Evolutionary conservation across 2,329 filamentous ascomycete genomes (phyloP).

Genomic region (Lachnellula cervina): DNA sequence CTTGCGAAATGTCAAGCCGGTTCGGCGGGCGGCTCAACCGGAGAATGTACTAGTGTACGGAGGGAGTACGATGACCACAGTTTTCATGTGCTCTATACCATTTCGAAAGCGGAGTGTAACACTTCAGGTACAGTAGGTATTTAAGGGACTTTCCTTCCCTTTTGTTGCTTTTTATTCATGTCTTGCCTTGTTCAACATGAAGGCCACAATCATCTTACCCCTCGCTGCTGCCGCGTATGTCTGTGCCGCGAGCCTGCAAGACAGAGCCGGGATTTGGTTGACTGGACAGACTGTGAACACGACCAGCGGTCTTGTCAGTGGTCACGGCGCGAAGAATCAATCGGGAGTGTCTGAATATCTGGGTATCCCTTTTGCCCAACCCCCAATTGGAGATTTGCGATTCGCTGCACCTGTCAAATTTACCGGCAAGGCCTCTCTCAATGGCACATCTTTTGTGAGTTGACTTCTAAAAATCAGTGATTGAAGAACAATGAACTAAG

Average conservation of each 20-base stretch:
- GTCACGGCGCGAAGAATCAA: conserved; percentile 14
- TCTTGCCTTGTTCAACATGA: not conserved
- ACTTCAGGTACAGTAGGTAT: too few relatives aligned
- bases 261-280: conserved; percentile 7
- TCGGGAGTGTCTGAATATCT: conserved; percentile 31
- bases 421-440: conserved; percentile 7
- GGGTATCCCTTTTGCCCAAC: conserved; percentile 36
- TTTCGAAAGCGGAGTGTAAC: too few relatives aligned
- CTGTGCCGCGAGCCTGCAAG: not conserved
- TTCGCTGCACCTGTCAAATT: conserved; percentile 32
- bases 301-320: conserved; percentile 18
- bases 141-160: not conserved
- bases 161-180: not conserved
- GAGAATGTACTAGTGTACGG: too few relatives aligned
- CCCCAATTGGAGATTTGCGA: conserved; percentile 34
- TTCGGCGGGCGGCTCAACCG: too few relatives aligned
- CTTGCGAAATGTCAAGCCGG: too few relatives aligned
- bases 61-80: too few relatives aligned
- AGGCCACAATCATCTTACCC: not conserved
- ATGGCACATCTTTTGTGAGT: conserved; percentile 14
- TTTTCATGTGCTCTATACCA: too few relatives aligned
- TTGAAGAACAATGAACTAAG: conserved; percentile 12
- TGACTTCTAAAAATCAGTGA: not conserved
- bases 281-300: conserved; percentile 14
- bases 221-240: not conserved